A percentile compares a stretch with the other conserved stretches of the same genome.
phyloP scores from a whole-genome alignment of 257 asterid species.

The Nicotiana tomentosiformis region DNA sequence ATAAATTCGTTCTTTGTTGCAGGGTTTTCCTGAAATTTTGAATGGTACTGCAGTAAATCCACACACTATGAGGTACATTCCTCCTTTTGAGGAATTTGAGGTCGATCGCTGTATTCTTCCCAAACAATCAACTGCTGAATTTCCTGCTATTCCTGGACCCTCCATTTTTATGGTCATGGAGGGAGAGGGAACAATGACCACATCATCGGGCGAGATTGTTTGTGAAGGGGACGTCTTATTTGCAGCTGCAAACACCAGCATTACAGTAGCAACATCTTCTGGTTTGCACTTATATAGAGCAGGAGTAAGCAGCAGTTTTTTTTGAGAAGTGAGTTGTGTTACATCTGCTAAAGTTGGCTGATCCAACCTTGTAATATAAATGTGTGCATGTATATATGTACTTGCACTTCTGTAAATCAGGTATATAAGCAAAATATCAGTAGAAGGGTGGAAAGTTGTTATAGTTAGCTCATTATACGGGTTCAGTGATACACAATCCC shows the following conservation, averaged over 20 bases:
- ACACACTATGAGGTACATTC: slow-evolving; percentile 48
- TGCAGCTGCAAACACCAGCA: slow-evolving; percentile 47
- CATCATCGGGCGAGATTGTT: slow-evolving; percentile 28
- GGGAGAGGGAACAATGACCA: slow-evolving; percentile 51
- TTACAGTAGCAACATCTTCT: slow-evolving; percentile 24
- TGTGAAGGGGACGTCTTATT: slow-evolving; percentile 71
- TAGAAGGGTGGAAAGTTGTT: background rate
- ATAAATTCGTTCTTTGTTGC: slow-evolving; percentile 11
- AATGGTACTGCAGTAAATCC: slow-evolving; percentile 51
- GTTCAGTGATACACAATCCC: background rate
- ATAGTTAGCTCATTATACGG: background rate
- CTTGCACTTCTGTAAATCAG: background rate
- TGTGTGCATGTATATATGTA: background rate
- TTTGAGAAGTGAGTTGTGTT: background rate
- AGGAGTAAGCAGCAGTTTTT: slow-evolving; percentile 38
- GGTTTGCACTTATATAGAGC: slow-evolving; percentile 67
- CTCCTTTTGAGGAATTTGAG: slow-evolving; percentile 94
- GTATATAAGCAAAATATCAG: background rate
- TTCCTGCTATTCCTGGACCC: slow-evolving; percentile 67
- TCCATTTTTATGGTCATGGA: slow-evolving; percentile 47
- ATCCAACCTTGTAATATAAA: slow-evolving; percentile 2
- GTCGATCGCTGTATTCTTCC: slow-evolving; percentile 78
- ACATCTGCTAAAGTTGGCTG: background rate
- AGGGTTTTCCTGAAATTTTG: slow-evolving; percentile 73
- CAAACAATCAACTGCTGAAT: slow-evolving; percentile 31